Evolutionary conservation across 2,329 filamentous ascomycete species (phyloP), one percentile per base, ranked within the genome.

Genomic region (Colletotrichum tamarilloi): DNA sequence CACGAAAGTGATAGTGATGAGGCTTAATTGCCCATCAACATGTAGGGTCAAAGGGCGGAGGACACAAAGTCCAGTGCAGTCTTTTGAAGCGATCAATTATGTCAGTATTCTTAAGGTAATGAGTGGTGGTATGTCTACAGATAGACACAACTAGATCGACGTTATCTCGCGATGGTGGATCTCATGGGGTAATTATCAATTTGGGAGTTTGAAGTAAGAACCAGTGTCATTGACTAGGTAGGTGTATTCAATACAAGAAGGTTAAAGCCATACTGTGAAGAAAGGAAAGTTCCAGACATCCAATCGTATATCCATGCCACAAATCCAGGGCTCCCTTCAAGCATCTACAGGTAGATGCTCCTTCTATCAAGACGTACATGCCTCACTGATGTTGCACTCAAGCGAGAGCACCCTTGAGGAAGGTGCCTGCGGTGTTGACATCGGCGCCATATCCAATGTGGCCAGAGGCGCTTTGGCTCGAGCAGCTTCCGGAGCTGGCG

Each of bases 401-500:
- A 42, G 56, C 71, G n/a, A 66, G 60, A 3, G 57, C 67, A 6
- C 55, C 19, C 71, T 73, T 71, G 56, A 73, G 56, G 26, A 70
- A 73, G 14, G 55, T 28, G 24, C 53, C 71, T 24, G 71, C 71
- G 1, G 46, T 35, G 26, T 62, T 65, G n/a, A 38, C 62, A 28
- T 73, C 71, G 14, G 71, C 30, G n/a, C 35, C 56, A 52, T 73
- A 73, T 22, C 71, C 71, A 16, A 71, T 11, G 14, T 73, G 71
- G 2, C 71, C 71, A n/a, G 32, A 4, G 22, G 35, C 16, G 49
- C 71, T 70, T 4, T 62, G 24, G 28, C 71, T 73, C 1, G 12
- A 16, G 67, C 71, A 73, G 35, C 71, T 67, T 3, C 71, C 67
- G 22, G 71, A 22, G 56, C 60, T 62, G 3, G 71, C 71, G 28